Base-by-base conservation (phyloP, 2,329 filamentous ascomycete species). In the Fusarium odoratissimum region DNA sequence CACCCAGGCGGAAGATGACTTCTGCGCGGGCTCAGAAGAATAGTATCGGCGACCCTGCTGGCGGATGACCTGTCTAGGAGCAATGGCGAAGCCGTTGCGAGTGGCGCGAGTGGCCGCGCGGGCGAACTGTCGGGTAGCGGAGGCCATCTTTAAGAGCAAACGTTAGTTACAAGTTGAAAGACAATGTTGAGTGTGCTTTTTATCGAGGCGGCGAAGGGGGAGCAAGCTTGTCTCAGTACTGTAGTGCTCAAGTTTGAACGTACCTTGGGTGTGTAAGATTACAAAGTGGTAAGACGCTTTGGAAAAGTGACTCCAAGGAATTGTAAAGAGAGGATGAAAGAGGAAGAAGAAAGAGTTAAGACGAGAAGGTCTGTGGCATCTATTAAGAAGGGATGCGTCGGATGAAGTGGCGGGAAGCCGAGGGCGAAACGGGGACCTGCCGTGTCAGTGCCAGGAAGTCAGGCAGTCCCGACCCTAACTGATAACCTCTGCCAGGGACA, bases 1-100 rank as follows among this genome's bases (percentile, higher is more conserved):
- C 77, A 91, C 80, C 74, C 89, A 84, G 56, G 82, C 75, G 19
- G 83, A 83, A 67, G 82, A 82, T 64, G 86, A 85, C 72, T 85
- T 83, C 82, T 88, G 86, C 76, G 86, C 83, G 60, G 90, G 84
- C 83, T 91, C 91, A 62, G 92, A 92, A 48, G 95, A 92, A 85
- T 97, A 97, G 83, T 91, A 91, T 75, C 94, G 93, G 76, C 91
- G 92, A 78, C 90, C 90, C 78, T 92, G 88, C 80, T 91, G 90
- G 82, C 92, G 92, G 87, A 95, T 91, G 75, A 90, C 88, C 78
- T 92, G 89, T 76, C 92, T 89, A 60, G 88, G 87, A 49, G 87
- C 86, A 61, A 87, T 85, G 74, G 86, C 84, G 81, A 93, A 88
- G 73, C 89, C 85, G 78, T 85, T 88, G 78, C 88, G 90, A 42